A percentile compares a stretch with the other conserved stretches of the same genome.
Conservation (phyloP, 1,284 basidiomycete species). For the Rhizoctonia solani region DNA sequence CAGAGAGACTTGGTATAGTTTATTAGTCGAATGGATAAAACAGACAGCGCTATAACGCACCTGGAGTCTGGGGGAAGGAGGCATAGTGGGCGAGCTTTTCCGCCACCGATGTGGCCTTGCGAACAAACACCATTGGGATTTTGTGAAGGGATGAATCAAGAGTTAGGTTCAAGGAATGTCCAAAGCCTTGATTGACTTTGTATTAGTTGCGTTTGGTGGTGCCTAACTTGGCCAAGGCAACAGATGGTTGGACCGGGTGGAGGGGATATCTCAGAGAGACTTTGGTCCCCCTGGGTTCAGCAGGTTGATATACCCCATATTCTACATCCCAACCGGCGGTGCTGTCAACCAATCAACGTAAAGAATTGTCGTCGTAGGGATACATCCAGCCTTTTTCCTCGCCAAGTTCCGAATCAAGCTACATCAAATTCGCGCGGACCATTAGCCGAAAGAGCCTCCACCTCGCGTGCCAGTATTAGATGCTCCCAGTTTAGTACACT, state of each 20-base stretch:
- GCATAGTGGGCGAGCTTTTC: conserved; percentile 31
- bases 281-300: not conserved
- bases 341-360: conserved; percentile 8
- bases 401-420: conserved; percentile 11
- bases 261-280: not conserved
- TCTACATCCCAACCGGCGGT: not conserved
- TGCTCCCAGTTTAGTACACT: not conserved
- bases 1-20: conserved; percentile 5
- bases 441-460: conserved; percentile 23
- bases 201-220: not conserved
- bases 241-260: not conserved
- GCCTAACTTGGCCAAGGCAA: not conserved
- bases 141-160: not conserved
- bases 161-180: not conserved
- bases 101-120: conserved; percentile 18
- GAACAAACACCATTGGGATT: conserved; percentile 2
- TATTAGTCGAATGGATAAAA: not conserved
- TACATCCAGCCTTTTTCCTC: not conserved
- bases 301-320: not conserved
- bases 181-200: not conserved
- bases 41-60: not conserved
- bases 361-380: conserved; percentile 12
- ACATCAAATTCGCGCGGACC: conserved; percentile 10
- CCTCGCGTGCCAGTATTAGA: conserved; percentile 20
- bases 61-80: conserved; percentile 28